Conservation (phyloP, 257 asterid species). For the Salvia splendens region DNA sequence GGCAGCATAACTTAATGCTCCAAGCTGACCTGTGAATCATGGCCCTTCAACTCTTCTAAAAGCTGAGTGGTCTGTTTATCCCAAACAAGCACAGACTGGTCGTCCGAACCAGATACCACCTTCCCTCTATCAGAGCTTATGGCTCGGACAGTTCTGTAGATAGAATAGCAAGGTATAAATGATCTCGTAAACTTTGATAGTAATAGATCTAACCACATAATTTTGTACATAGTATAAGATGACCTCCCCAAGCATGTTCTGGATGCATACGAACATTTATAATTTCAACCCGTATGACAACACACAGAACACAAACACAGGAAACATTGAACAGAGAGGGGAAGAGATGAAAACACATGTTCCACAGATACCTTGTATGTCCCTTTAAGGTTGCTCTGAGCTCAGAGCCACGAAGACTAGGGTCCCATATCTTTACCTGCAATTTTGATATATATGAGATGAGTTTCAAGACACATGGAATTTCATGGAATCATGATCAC, state of each 20-base stretch:
- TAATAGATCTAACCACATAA: slow-evolving; percentile 12
- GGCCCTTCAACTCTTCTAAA: slow-evolving; percentile 93
- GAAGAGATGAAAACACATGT: slow-evolving; percentile 11
- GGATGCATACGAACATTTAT: slow-evolving; percentile 28
- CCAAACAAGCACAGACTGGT: slow-evolving; percentile 92
- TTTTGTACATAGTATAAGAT: background rate
- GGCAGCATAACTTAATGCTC: slow-evolving; percentile 23
- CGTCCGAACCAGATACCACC: slow-evolving; percentile 97
- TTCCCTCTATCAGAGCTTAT: slow-evolving; percentile 95
- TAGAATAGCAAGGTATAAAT: slow-evolving; percentile 25
- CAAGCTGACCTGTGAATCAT: slow-evolving; percentile 70
- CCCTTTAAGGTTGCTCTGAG: slow-evolving; percentile 90
- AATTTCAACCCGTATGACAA: slow-evolving; percentile 13
- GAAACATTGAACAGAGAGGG: background rate
- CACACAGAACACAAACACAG: background rate
- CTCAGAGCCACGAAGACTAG: slow-evolving; percentile 93
- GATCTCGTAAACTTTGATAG: slow-evolving; percentile 18
- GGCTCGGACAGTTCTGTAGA: slow-evolving; percentile 81
- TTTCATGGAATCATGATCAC: background rate
- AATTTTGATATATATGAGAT: slow-evolving; percentile 17
- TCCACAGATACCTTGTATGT: slow-evolving; percentile 65
- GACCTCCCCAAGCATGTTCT: slow-evolving; percentile 11
- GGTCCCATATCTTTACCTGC: slow-evolving; percentile 97
- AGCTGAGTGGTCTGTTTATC: slow-evolving; percentile 94
- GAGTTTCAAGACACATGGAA: background rate